These are phyloP conservation scores for Xylariaceae sp. DNA, from an alignment of 2,329 filamentous ascomycete species.

Conservation along the genomic window DNA sequence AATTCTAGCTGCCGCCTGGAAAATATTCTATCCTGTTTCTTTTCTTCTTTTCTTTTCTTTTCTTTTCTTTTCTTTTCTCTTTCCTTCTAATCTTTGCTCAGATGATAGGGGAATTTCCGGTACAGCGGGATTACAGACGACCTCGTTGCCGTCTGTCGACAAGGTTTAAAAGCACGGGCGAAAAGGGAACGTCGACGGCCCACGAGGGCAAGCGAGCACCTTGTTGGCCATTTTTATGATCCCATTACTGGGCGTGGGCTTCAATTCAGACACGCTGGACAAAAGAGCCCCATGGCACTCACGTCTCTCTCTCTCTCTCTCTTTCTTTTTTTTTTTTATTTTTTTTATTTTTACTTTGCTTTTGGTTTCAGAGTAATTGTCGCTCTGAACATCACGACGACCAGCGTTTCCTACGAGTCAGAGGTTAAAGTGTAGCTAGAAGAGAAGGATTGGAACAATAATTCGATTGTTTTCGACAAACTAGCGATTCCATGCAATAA, in stretches of 20 bases:
- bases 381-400: conserved; percentile 27
- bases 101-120: conserved; percentile 45
- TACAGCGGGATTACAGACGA: conserved; percentile 41
- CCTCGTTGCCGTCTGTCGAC: conserved; percentile 45
- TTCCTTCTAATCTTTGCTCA: conserved; percentile 20
- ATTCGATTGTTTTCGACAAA: too few relatives aligned
- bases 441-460: neutral
- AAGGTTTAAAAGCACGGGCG: conserved; percentile 39
- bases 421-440: neutral
- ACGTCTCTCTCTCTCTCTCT: conserved; percentile 12
- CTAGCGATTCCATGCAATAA: too few relatives aligned
- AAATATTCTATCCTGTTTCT: neutral
- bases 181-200: conserved; percentile 45
- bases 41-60: neutral
- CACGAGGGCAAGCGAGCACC: conserved; percentile 45
- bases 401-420: conserved; percentile 34
- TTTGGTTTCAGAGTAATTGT: neutral
- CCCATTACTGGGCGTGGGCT: neutral
- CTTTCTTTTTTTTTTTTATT: conserved; percentile 16
- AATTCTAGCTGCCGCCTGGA: too few relatives aligned
- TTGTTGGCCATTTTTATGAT: conserved; percentile 48
- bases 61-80: neutral
- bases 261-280: neutral
- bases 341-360: neutral
- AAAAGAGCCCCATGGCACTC: neutral